Conservation (phyloP, 2,329 filamentous ascomycete genomes). For the Ophiosphaerella korrae region DNA sequence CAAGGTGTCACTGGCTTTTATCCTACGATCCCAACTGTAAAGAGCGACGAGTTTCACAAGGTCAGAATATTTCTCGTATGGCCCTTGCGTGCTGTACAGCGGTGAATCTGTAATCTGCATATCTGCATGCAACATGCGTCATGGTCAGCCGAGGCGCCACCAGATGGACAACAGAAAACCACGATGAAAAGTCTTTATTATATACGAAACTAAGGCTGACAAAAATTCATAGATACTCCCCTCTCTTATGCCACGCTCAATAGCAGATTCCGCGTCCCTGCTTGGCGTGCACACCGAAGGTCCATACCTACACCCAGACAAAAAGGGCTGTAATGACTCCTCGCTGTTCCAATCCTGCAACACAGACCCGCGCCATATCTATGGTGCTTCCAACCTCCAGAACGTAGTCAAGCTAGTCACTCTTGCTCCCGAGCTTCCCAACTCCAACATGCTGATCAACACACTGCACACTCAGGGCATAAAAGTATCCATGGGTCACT, state of each 20-base stretch:
- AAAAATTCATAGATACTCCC: slow-evolving; percentile 52
- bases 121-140: no score
- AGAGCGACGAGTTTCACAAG: slow-evolving; percentile 53
- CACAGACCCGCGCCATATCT: slow-evolving; percentile 47
- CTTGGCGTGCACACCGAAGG: slow-evolving; percentile 64
- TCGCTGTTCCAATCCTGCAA: slow-evolving; percentile 50
- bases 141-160: no score
- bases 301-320: slow-evolving; percentile 58
- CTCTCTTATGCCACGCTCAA: slow-evolving; percentile 50
- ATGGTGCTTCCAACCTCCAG: slow-evolving; percentile 52
- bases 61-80: slow-evolving; percentile 21
- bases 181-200: no score
- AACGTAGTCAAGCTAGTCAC: slow-evolving; percentile 57
- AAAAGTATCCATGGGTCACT: slow-evolving; percentile 58
- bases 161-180: no score
- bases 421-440: slow-evolving; percentile 58
- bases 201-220: slow-evolving; percentile 5
- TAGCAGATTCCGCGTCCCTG: slow-evolving; percentile 53
- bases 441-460: slow-evolving; percentile 49
- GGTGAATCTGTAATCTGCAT: background rate
- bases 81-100: background rate
- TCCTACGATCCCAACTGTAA: slow-evolving; percentile 59
- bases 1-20: slow-evolving; percentile 61
- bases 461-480: slow-evolving; percentile 50
- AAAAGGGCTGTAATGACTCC: slow-evolving; percentile 60